Base-by-base conservation (phyloP, 1,284 basidiomycete genomes). In the Wolfiporia cocos region DNA sequence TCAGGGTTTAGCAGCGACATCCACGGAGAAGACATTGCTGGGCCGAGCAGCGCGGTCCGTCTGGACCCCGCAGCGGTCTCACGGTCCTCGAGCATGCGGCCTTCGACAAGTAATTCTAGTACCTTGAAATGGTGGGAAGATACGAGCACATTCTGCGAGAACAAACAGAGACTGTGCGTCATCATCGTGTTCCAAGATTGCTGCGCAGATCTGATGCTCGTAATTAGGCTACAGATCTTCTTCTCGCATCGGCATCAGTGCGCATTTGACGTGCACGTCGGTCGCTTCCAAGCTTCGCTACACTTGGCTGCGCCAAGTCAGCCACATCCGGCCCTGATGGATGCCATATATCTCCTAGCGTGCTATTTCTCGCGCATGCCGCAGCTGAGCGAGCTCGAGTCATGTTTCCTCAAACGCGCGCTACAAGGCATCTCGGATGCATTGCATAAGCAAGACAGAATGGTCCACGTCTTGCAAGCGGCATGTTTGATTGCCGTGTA, bases 401-500 rank as follows among this genome's bases (percentile, higher is more conserved):
- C 66, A 10, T 58, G 63, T 26, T 72, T 78, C 47, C 67, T 78
- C 47, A 64, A 68, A 29, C 67, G 69, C 37, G 65, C 74, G 1
- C 62, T 74, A n/a, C 62, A 68, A 23, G 74, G 71, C 34, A 73
- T 78, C 26, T 65, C 69, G 18, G 62, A 64, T 17, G 69, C 71
- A 18, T 62, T 76, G 33, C 69, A 74, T 48, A 65, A 63, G 46
- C 71, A 74, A 26, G 73, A 80, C 52, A 69, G 73, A 33, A 66
- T 80, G 42, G 61, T 75, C 42, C 73, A 80, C 50, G 65, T 76
- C 43, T 69, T 80, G 5, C 76, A 78, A 51, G 78, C 79, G 4
- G 75, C 75, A 2, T 74, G 70, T 35, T 67, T 82, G 28, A 67
- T 82, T 36, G 73, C 76, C 5, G 65, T 74, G 28, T 81, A 81